Percentiles rank a stretch among this genome's conserved stretches.
These are phyloP conservation scores for Fusarium buxicola DNA, from an alignment of 2,329 filamentous ascomycete genomes.

Conservation along the genomic window DNA sequence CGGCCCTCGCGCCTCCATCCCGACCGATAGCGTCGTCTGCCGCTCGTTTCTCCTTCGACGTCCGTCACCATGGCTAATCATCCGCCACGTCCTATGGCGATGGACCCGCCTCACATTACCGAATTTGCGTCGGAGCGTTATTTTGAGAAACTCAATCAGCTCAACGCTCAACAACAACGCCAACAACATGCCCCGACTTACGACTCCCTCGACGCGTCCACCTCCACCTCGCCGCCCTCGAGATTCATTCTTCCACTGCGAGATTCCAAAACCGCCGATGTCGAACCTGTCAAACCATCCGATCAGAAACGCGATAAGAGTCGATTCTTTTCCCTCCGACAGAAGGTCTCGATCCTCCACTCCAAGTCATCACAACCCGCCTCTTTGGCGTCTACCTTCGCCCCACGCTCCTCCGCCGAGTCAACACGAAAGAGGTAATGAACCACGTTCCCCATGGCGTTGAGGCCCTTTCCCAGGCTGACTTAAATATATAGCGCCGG, in stretches of 20 bases:
- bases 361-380: constrained; percentile 48
- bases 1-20: constrained; percentile 8
- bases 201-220: constrained; percentile 38
- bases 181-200: constrained; percentile 46
- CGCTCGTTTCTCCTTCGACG: constrained; percentile 37
- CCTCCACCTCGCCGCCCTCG: constrained; percentile 48
- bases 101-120: constrained; percentile 73
- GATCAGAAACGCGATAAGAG: constrained; percentile 57
- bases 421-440: constrained; percentile 51
- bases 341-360: constrained; percentile 53
- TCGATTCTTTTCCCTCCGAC: constrained; percentile 56
- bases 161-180: constrained; percentile 60
- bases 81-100: constrained; percentile 52
- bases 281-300: constrained; percentile 45
- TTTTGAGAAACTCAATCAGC: constrained; percentile 70
- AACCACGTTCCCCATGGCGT: neutral
- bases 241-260: constrained; percentile 64
- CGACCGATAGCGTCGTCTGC: constrained; percentile 15
- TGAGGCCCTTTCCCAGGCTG: constrained; percentile 3
- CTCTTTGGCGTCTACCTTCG: constrained; percentile 16
- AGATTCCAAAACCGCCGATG: constrained; percentile 51
- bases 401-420: constrained; percentile 43
- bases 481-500: constrained; percentile 43
- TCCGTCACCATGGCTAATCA: constrained; percentile 50
- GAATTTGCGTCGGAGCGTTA: constrained; percentile 75